These are phyloP conservation scores for Fusarium sp. DNA, from an alignment of 2,329 filamentous ascomycete species.

Conservation along the genomic window DNA sequence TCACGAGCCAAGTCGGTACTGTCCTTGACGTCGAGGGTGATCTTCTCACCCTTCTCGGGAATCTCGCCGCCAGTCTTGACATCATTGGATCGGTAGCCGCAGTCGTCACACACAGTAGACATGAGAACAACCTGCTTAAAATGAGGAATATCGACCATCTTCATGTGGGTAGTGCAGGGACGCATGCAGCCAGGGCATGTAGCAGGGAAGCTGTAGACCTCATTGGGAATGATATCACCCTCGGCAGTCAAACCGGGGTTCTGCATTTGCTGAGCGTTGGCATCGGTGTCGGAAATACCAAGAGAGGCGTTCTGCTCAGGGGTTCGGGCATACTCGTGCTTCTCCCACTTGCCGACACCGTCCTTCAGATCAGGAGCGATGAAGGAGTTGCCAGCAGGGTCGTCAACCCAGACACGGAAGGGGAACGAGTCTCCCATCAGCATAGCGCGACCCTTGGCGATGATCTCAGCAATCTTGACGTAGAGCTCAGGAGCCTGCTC, in stretches of 20 bases:
- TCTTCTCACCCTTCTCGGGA: slow-evolving; percentile 85
- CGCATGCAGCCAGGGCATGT: slow-evolving; percentile 92
- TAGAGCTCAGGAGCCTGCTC: slow-evolving; percentile 81
- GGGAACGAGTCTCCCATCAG: slow-evolving; percentile 82
- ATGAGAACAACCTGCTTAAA: slow-evolving; percentile 98
- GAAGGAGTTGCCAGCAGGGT: slow-evolving; percentile 95
- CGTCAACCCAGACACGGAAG: slow-evolving; percentile 89
- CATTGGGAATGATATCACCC: slow-evolving; percentile 89
- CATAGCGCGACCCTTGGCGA: slow-evolving; percentile 81
- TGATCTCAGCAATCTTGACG: slow-evolving; percentile 80
- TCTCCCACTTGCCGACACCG: slow-evolving; percentile 87
- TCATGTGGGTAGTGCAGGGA: slow-evolving; percentile 92
- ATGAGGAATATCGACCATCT: slow-evolving; percentile 97
- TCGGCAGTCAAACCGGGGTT: slow-evolving; percentile 65
- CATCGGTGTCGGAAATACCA: slow-evolving; percentile 76
- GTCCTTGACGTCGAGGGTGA: slow-evolving; percentile 78
- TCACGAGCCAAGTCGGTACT: slow-evolving; percentile 85
- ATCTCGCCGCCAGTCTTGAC: slow-evolving; percentile 97
- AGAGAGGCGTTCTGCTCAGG: slow-evolving; percentile 88
- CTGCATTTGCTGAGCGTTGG: slow-evolving; percentile 65
- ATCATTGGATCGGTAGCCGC: slow-evolving; percentile 95
- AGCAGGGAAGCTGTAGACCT: slow-evolving; percentile 93
- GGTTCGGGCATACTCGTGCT: slow-evolving; percentile 85
- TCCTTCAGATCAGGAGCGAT: slow-evolving; percentile 88
- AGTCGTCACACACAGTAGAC: slow-evolving; percentile 91